Evolutionary conservation across 176 grass and related monocot species (phyloP).

Genomic region (Oryza meyeriana): DNA sequence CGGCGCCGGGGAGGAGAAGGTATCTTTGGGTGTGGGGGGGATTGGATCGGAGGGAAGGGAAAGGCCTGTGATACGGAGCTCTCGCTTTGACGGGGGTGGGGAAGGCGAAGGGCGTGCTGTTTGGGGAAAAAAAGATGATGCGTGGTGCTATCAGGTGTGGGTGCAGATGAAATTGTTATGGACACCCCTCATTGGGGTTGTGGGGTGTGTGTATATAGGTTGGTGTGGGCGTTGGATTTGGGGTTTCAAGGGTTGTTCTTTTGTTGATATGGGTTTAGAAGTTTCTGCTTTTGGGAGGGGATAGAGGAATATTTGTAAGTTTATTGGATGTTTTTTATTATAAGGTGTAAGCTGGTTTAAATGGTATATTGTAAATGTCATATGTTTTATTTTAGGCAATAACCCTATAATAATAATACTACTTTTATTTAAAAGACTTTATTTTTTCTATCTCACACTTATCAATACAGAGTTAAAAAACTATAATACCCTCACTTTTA

Average conservation of each 20-base stretch:
- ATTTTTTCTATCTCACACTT: no score
- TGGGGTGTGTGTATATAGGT: background rate
- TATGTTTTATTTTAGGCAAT: no score
- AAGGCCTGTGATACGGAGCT: conserved; percentile 41
- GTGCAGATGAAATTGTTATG: conserved; percentile 21
- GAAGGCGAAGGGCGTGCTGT: conserved; percentile 1
- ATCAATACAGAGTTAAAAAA: no score
- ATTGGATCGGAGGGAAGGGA: conserved; percentile 38
- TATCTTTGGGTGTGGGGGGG: conserved; percentile 13
- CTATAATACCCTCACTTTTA: no score
- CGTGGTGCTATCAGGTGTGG: conserved; percentile 26
- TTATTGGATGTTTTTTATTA: background rate
- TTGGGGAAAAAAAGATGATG: background rate
- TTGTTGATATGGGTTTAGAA: background rate
- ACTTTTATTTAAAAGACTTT: no score
- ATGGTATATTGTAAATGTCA: no score
- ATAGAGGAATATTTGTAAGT: background rate
- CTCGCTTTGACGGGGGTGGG: conserved; percentile 27
- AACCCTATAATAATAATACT: no score
- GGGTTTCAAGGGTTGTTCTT: background rate
- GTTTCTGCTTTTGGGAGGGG: conserved; percentile 7
- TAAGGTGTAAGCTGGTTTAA: background rate
- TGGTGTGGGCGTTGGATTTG: background rate
- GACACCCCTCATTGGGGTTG: background rate
- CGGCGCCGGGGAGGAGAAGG: conserved; percentile 6